These are phyloP conservation scores for Dionaea muscipula DNA, from an alignment of 179 eudicot genomes.

Conservation along the genomic window DNA sequence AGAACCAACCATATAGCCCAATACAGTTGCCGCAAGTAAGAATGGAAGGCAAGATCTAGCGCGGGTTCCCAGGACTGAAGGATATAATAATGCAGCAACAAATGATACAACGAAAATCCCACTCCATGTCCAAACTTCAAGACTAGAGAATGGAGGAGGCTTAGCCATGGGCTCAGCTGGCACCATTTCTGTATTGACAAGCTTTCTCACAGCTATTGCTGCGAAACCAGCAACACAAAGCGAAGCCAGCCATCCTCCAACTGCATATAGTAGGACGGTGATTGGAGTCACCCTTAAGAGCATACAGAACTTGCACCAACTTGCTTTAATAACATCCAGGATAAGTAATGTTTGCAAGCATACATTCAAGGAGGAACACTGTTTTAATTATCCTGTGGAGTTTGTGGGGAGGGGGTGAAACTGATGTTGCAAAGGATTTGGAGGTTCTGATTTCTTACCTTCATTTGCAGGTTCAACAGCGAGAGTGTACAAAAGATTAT, in stretches of 20 bases:
- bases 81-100: constrained; percentile 41
- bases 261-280: constrained; percentile 24
- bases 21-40: constrained; percentile 76
- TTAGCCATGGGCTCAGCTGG: constrained; percentile 93
- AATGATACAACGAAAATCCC: constrained; percentile 60
- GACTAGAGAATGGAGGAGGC: constrained; percentile 69
- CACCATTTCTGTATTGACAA: constrained; percentile 75
- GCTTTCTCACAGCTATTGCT: constrained; percentile 73
- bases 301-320: too few relatives aligned
- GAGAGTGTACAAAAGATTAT: too few relatives aligned
- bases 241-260: constrained; percentile 98
- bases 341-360: too few relatives aligned
- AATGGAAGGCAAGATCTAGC: constrained; percentile 89
- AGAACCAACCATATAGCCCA: constrained; percentile 85
- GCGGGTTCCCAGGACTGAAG: constrained; percentile 57
- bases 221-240: constrained; percentile 78
- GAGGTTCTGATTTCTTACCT: too few relatives aligned
- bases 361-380: too few relatives aligned
- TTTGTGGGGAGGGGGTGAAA: too few relatives aligned
- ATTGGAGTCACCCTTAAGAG: not conserved
- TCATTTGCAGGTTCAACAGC: too few relatives aligned
- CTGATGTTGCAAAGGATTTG: too few relatives aligned
- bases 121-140: constrained; percentile 66
- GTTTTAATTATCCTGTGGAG: too few relatives aligned
- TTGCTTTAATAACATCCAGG: too few relatives aligned